Percentiles rank a stretch among this genome's conserved stretches.
phyloP scores from a whole-genome alignment of 495 filamentous ascomycete genomes.

The Hypomontagnella submonticulosa region DNA sequence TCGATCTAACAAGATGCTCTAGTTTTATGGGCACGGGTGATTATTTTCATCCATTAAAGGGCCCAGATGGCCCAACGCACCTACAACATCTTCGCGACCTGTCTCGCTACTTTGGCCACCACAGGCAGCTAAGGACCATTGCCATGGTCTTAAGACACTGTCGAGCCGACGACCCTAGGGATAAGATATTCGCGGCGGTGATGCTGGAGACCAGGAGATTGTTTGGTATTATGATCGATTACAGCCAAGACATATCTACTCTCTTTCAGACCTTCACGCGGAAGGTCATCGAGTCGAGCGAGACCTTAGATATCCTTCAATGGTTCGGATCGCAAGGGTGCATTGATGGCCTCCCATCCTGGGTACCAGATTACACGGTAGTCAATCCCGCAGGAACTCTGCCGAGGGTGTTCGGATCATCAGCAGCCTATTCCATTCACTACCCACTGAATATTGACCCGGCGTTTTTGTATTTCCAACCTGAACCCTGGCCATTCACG shows the following conservation, averaged over 20 bases:
- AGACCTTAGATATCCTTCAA: slow-evolving; percentile 25
- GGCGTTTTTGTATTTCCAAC: slow-evolving; percentile 6
- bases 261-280: slow-evolving; percentile 23
- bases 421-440: slow-evolving; percentile 28
- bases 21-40: slow-evolving; percentile 1
- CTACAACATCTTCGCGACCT: slow-evolving; percentile 19
- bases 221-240: slow-evolving; percentile 7
- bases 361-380: slow-evolving; percentile 31
- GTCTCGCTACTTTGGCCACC: neutral
- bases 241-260: slow-evolving; percentile 1
- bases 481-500: slow-evolving; percentile 9
- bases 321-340: slow-evolving; percentile 13
- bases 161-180: slow-evolving; percentile 18
- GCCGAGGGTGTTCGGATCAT: slow-evolving; percentile 16
- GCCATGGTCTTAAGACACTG: slow-evolving; percentile 8
- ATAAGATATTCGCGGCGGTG: slow-evolving; percentile 21
- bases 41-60: slow-evolving; percentile 27
- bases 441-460: slow-evolving; percentile 18
- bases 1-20: slow-evolving; percentile 14
- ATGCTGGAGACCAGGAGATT: slow-evolving; percentile 1
- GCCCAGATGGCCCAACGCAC: slow-evolving; percentile 20
- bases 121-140: neutral
- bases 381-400: slow-evolving; percentile 23
- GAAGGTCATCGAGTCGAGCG: slow-evolving; percentile 10
- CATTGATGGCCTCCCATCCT: slow-evolving; percentile 22